phyloP scores from a whole-genome alignment of 495 filamentous ascomycete genomes.

The Neurospora hispaniola region DNA sequence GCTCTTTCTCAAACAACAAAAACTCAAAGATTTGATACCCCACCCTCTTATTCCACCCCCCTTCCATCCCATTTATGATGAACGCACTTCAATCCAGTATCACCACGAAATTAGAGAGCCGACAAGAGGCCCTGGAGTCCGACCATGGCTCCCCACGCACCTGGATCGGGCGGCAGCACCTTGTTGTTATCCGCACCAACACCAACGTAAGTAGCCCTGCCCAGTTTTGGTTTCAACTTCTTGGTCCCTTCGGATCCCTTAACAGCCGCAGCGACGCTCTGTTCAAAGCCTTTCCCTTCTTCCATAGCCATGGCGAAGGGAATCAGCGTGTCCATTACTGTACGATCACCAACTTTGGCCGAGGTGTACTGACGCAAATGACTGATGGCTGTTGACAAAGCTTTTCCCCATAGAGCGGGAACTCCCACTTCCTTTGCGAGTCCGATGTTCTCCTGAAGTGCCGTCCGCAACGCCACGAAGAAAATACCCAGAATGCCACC shows the following conservation, averaged over 20 bases:
- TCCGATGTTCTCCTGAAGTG: conserved; percentile 30
- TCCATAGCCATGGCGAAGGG: conserved; percentile 43
- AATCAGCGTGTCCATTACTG: conserved; percentile 50
- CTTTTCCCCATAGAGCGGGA: conserved; percentile 27
- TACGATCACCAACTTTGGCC: conserved; percentile 38
- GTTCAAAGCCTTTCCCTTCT: conserved; percentile 31
- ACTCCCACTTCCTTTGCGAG: conserved; percentile 19
- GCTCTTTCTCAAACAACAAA: no score
- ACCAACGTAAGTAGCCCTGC: conserved; percentile 50
- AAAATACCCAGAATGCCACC: conserved; percentile 52
- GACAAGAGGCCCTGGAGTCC: conserved; percentile 40
- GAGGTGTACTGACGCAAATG: conserved; percentile 39
- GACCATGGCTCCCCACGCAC: conserved; percentile 51
- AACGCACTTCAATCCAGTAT: neutral
- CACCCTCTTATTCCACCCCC: neutral
- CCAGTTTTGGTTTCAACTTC: conserved; percentile 44
- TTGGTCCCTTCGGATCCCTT: conserved; percentile 44
- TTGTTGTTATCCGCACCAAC: conserved; percentile 30
- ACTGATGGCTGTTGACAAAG: conserved; percentile 25
- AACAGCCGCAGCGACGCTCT: conserved; percentile 41
- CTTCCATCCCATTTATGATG: neutral
- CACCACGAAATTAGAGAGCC: neutral
- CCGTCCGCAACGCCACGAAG: conserved; percentile 44
- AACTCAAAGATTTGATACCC: no score
- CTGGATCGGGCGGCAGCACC: conserved; percentile 46